Conservation (phyloP, 202 grass and related monocot genomes). For the Zoysia matrella region DNA sequence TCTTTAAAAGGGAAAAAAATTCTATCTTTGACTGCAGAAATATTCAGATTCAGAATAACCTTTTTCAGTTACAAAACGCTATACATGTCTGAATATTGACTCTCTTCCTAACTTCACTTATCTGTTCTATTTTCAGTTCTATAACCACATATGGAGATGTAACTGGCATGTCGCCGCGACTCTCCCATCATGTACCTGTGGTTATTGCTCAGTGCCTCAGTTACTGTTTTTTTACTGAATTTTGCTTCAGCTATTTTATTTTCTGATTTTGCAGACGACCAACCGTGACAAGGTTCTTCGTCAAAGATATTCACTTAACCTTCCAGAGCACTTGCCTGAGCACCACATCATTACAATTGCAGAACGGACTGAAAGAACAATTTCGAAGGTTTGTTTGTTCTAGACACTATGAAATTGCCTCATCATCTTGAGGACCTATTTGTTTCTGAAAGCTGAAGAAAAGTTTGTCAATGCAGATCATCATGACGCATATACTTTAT, state of each 20-base stretch:
- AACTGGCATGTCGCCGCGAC: conserved; percentile 53
- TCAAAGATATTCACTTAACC: conserved; percentile 49
- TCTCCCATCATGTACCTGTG: conserved; percentile 74
- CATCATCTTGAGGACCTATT: conserved; percentile 41
- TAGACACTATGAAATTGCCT: conserved; percentile 23
- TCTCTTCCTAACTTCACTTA: conserved; percentile 18
- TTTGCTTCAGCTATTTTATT: neutral
- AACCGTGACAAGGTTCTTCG: conserved; percentile 41
- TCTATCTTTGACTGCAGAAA: conserved; percentile 8
- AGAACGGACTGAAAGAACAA: conserved; percentile 44
- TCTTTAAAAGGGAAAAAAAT: conserved; percentile 18
- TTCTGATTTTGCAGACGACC: conserved; percentile 33
- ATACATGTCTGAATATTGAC: too few relatives aligned
- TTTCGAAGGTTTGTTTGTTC: conserved; percentile 54
- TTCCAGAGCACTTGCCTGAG: conserved; percentile 44
- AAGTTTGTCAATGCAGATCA: conserved; percentile 40
- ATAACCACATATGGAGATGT: conserved; percentile 42
- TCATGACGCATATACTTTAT: conserved; percentile 15
- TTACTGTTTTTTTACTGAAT: neutral
- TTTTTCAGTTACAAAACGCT: conserved; percentile 17
- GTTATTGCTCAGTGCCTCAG: conserved; percentile 34
- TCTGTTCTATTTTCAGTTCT: conserved; percentile 48
- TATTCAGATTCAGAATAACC: conserved; percentile 24
- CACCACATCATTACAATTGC: conserved; percentile 14
- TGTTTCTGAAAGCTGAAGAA: conserved; percentile 54